Conservation (phyloP, 2,329 filamentous ascomycete genomes). For the Cadophora malorum region DNA sequence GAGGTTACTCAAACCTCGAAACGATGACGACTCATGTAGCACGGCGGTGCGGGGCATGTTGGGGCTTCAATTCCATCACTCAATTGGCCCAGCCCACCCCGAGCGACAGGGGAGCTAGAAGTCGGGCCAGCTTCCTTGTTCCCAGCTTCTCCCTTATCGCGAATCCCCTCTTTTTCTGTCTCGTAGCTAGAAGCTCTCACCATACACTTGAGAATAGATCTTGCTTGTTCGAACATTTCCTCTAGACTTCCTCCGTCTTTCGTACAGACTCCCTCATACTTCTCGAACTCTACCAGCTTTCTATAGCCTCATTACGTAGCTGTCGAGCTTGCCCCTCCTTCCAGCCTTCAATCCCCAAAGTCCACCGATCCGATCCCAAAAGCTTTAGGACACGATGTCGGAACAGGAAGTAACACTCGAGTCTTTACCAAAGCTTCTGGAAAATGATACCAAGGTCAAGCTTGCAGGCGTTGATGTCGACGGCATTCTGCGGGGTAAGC, state of each 20-base stretch:
- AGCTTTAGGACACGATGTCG: slow-evolving; percentile 34
- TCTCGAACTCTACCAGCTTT: background rate
- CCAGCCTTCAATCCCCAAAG: background rate
- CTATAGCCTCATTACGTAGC: background rate
- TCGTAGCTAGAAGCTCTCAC: background rate
- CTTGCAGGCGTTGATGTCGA: slow-evolving; percentile 88
- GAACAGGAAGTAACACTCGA: slow-evolving; percentile 61
- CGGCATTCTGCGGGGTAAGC: slow-evolving; percentile 85
- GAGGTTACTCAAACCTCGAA: slow-evolving; percentile 8
- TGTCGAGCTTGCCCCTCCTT: background rate
- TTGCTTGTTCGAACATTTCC: background rate
- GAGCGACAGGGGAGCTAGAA: slow-evolving; percentile 16
- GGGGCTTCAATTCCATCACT: slow-evolving; percentile 14
- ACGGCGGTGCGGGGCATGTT: slow-evolving; percentile 2
- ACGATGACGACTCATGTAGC: slow-evolving; percentile 25
- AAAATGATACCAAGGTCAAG: slow-evolving; percentile 80
- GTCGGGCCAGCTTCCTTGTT: slow-evolving; percentile 7
- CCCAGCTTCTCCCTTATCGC: slow-evolving; percentile 27
- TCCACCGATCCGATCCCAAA: slow-evolving; percentile 8
- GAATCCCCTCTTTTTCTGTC: slow-evolving; percentile 5
- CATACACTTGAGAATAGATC: slow-evolving; percentile 12
- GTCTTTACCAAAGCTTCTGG: slow-evolving; percentile 69
- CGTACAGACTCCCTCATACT: background rate
- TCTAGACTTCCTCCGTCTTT: background rate
- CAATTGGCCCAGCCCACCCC: background rate